Conservation (phyloP, 1,284 basidiomycete genomes). For the Psilocybe mexicana region DNA sequence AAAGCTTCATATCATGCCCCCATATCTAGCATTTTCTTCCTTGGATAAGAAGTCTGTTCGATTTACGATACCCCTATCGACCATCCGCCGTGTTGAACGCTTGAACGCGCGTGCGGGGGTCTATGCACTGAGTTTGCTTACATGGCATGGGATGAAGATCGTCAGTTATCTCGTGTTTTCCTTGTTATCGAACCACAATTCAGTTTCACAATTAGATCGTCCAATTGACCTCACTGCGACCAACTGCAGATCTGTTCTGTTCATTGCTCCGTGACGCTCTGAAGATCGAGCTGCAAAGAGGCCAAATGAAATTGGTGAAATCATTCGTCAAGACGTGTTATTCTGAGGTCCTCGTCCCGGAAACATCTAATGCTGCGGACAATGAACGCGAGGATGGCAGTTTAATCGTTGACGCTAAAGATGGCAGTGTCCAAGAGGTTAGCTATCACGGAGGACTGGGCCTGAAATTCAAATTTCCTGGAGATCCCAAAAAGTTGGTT, state of each 20-base stretch:
- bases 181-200: not conserved
- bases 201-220: conserved; percentile 63
- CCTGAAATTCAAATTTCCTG: conserved; percentile 88
- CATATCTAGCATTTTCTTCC: conserved; percentile 91
- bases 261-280: conserved; percentile 86
- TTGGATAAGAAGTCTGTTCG: conserved; percentile 91
- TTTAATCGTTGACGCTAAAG: conserved; percentile 56
- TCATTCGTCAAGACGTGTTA: conserved; percentile 91
- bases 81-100: conserved; percentile 93
- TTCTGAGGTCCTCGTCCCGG: conserved; percentile 85
- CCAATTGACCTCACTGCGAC: conserved; percentile 93
- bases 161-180: conserved; percentile 47
- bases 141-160: conserved; percentile 96
- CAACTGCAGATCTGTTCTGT: conserved; percentile 95
- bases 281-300: conserved; percentile 83
- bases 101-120: conserved; percentile 90
- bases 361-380: conserved; percentile 52
- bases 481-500: conserved; percentile 84
- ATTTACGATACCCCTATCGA: conserved; percentile 91
- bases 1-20: conserved; percentile 85
- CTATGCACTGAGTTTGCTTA: conserved; percentile 91
- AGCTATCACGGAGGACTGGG: conserved; percentile 86
- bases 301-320: conserved; percentile 94
- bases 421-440: conserved; percentile 44
- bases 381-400: conserved; percentile 70